These are phyloP conservation scores for Cordyceps fumosorosea DNA, from an alignment of 2,329 filamentous ascomycete species.

Conservation along the genomic window DNA sequence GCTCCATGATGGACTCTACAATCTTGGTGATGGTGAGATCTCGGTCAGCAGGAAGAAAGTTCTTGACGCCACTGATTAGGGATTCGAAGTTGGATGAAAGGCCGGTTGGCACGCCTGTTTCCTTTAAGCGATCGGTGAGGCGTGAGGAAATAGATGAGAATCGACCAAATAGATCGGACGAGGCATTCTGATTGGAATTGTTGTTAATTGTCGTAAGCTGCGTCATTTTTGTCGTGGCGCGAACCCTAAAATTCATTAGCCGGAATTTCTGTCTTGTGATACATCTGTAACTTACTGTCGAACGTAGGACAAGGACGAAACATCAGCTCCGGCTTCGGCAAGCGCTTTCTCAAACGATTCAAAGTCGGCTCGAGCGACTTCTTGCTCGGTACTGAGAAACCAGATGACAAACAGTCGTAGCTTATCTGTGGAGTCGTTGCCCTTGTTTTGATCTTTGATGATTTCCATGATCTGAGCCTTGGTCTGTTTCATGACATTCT, in stretches of 20 bases:
- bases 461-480: slow-evolving; percentile 84
- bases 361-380: slow-evolving; percentile 76
- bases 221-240: slow-evolving; percentile 94
- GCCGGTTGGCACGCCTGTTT: slow-evolving; percentile 67
- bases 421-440: slow-evolving; percentile 80
- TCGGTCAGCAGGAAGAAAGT: slow-evolving; percentile 92
- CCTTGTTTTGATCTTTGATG: slow-evolving; percentile 74
- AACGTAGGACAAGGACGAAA: slow-evolving; percentile 74
- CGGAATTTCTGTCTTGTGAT: neutral
- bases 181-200: slow-evolving; percentile 55
- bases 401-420: slow-evolving; percentile 93
- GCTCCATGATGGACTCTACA: slow-evolving; percentile 97
- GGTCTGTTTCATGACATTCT: slow-evolving; percentile 84
- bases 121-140: slow-evolving; percentile 89
- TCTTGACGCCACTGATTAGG: slow-evolving; percentile 92
- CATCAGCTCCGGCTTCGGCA: slow-evolving; percentile 66
- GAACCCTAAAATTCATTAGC: slow-evolving; percentile 52
- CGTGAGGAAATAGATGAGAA: slow-evolving; percentile 89
- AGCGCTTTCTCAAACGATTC: slow-evolving; percentile 81
- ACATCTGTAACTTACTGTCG: slow-evolving; percentile 57
- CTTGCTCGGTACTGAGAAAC: slow-evolving; percentile 89
- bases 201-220: slow-evolving; percentile 90
- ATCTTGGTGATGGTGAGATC: slow-evolving; percentile 97
- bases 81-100: slow-evolving; percentile 80
- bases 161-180: slow-evolving; percentile 81